Conservation (phyloP, 176 grass and related monocot species). For the Lolium multiflorum region DNA sequence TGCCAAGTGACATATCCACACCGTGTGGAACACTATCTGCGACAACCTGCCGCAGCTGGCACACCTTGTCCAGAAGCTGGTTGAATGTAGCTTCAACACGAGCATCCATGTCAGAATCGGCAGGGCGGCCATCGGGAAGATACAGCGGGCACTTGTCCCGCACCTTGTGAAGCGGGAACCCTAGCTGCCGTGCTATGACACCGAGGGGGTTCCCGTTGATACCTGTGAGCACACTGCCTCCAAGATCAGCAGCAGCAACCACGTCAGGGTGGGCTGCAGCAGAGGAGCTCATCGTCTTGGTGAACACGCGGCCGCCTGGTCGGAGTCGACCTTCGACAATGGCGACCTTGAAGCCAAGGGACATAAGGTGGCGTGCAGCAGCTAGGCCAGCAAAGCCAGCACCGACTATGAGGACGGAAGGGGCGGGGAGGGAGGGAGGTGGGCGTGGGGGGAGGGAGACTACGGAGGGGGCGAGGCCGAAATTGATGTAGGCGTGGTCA, state of each 20-base stretch:
- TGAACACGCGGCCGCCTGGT: constrained; percentile 90
- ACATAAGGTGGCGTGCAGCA: constrained; percentile 76
- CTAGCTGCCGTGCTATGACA: constrained; percentile 88
- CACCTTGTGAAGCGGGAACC: constrained; percentile 93
- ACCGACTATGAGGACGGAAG: constrained; percentile 78
- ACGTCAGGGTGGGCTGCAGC: constrained; percentile 57
- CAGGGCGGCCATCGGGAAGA: constrained; percentile 81
- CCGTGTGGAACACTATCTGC: constrained; percentile 62
- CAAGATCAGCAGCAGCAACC: constrained; percentile 83
- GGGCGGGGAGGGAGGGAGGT: constrained; percentile 63
- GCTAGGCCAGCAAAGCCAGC: constrained; percentile 85
- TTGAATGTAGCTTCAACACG: constrained; percentile 88
- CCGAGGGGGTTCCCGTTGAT: constrained; percentile 96
- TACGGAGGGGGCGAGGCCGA: constrained; percentile 72
- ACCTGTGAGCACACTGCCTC: constrained; percentile 95
- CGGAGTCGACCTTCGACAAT: constrained; percentile 81
- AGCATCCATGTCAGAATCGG: constrained; percentile 73
- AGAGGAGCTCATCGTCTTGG: constrained; percentile 79
- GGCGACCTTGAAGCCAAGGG: constrained; percentile 86
- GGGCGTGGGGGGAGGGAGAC: constrained; percentile 56
- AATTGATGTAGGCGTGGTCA: constrained; percentile 88
- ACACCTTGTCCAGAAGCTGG: constrained; percentile 96
- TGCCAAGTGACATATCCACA: constrained; percentile 80
- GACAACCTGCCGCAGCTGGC: constrained; percentile 78
- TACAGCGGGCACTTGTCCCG: constrained; percentile 86